Percentiles rank a stretch among this genome's conserved stretches.
These are phyloP conservation scores for Fusarium dlaminii DNA, from an alignment of 2,329 filamentous ascomycete species.

Conservation along the genomic window DNA sequence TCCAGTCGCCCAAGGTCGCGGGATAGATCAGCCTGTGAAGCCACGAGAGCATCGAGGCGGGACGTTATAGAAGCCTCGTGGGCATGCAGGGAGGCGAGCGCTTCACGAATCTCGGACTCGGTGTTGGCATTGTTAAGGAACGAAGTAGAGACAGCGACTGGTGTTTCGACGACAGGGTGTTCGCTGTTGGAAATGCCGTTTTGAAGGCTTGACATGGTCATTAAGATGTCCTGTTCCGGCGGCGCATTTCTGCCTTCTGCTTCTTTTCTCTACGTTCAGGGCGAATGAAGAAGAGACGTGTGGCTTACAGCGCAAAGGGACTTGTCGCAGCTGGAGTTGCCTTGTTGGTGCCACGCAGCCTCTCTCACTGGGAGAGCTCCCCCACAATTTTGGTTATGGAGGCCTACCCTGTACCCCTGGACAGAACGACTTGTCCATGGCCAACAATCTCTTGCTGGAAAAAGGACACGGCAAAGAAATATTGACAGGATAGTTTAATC, in stretches of 20 bases:
- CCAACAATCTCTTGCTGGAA: background rate
- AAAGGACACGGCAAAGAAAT: background rate
- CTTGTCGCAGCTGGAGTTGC: constrained; percentile 22
- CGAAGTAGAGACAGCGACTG: constrained; percentile 28
- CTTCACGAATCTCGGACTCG: constrained; percentile 80
- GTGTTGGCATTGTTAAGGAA: constrained; percentile 75
- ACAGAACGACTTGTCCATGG: background rate
- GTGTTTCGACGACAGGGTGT: constrained; percentile 43
- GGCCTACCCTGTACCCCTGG: constrained; percentile 33
- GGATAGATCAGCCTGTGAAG: constrained; percentile 85
- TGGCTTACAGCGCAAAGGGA: constrained; percentile 22
- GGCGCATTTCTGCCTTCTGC: constrained; percentile 54
- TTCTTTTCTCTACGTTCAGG: constrained; percentile 25
- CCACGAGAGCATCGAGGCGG: constrained; percentile 79
- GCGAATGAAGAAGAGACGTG: constrained; percentile 19
- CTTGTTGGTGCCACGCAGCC: constrained; percentile 42
- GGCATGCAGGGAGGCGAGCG: constrained; percentile 77
- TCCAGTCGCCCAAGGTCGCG: constrained; percentile 89
- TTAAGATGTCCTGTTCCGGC: constrained; percentile 48
- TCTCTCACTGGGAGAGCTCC: constrained; percentile 23
- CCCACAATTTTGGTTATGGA: constrained; percentile 24
- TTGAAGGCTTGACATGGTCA: constrained; percentile 59
- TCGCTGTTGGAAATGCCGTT: constrained; percentile 55
- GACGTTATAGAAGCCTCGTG: constrained; percentile 79
- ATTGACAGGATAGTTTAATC: background rate